A percentile compares a stretch with the other conserved stretches of the same genome.
phyloP scores from a whole-genome alignment of 176 grass and related monocot genomes.

The Triticum timopheevii region DNA sequence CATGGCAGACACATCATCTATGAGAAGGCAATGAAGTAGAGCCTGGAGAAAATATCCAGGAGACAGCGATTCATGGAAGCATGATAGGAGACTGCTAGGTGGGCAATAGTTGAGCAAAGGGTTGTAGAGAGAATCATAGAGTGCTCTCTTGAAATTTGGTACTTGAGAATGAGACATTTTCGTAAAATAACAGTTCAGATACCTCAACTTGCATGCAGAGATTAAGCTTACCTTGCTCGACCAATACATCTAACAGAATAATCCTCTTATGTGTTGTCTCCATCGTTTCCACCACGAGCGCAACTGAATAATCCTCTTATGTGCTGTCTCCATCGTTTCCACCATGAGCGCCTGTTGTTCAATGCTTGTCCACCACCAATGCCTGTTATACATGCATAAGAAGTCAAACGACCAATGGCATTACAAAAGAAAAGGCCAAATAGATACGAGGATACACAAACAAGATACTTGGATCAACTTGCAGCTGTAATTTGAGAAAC shows the following conservation, averaged over 20 bases:
- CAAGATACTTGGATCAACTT: background rate
- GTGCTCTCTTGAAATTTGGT: background rate
- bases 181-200: background rate
- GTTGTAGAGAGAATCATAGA: background rate
- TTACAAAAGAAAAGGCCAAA: background rate
- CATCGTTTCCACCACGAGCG: background rate
- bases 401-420: background rate
- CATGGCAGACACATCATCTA: background rate
- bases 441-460: background rate
- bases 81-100: background rate
- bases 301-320: background rate
- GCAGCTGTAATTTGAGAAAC: background rate
- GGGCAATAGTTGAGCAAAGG: background rate
- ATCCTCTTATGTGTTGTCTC: background rate
- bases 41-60: background rate
- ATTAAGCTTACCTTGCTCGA: background rate
- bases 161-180: background rate
- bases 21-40: background rate
- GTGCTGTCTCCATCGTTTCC: background rate
- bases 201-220: background rate
- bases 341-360: background rate
- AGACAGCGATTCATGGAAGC: background rate
- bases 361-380: background rate
- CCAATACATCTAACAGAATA: background rate
- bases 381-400: background rate